These are phyloP conservation scores for Larix kaempferi DNA, from an alignment of 75 land plant species.

Conservation along the genomic window DNA sequence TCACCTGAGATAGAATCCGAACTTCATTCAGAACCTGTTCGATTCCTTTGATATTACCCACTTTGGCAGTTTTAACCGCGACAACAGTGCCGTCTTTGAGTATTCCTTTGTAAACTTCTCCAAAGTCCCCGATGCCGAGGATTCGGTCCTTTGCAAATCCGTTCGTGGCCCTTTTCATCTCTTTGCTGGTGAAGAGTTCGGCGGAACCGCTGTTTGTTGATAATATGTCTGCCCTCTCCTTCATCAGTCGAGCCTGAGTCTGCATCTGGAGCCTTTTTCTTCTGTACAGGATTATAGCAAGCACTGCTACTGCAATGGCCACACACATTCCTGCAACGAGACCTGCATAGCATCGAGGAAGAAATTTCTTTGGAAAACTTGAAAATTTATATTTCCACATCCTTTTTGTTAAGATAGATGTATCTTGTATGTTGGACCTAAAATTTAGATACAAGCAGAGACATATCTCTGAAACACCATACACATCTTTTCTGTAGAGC, in stretches of 20 bases:
- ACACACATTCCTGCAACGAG: slow-evolving; percentile 26
- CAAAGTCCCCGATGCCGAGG: slow-evolving; percentile 65
- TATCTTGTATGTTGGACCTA: no score
- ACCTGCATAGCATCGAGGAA: slow-evolving; percentile 14
- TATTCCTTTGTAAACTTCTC: slow-evolving; percentile 62
- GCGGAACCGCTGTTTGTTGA: slow-evolving; percentile 29
- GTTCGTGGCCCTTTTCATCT: slow-evolving; percentile 56
- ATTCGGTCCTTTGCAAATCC: slow-evolving; percentile 46
- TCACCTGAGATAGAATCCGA: slow-evolving; percentile 56
- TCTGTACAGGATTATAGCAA: slow-evolving; percentile 24
- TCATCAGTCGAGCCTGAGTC: slow-evolving; percentile 32
- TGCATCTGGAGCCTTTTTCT: slow-evolving; percentile 25
- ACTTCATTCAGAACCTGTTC: slow-evolving; percentile 82
- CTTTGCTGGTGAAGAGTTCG: slow-evolving; percentile 47
- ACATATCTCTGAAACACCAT: no score
- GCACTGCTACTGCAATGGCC: slow-evolving; percentile 10
- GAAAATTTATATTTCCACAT: no score
- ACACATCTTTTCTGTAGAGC: no score
- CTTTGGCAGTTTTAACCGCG: slow-evolving; percentile 58
- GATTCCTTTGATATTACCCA: slow-evolving; percentile 43
- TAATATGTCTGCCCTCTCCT: slow-evolving; percentile 48
- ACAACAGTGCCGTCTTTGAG: slow-evolving; percentile 52
- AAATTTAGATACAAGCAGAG: no score
- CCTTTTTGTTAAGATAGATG: no score
- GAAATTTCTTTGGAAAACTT: no score